These are phyloP conservation scores for Paramecium bursaria DNA, from an alignment of 73 alveolate genomes.

Conservation along the genomic window DNA sequence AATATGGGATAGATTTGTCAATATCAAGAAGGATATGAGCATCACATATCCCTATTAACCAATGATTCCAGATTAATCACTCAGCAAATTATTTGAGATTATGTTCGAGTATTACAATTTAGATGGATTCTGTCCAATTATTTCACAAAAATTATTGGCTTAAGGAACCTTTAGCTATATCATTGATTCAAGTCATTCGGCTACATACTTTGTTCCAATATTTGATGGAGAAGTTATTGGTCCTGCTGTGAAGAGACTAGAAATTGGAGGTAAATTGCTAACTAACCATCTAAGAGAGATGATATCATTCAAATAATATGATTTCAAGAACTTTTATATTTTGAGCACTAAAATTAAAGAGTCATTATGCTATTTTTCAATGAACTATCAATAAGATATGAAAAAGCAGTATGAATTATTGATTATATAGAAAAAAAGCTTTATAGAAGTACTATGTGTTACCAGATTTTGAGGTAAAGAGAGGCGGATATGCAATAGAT, in stretches of 20 bases:
- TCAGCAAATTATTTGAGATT: conserved; percentile 45
- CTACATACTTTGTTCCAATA: conserved; percentile 64
- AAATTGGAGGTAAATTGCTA: conserved; percentile 62
- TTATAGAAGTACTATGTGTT: conserved; percentile 45
- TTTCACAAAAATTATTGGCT: conserved; percentile 27
- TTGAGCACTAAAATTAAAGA: conserved; percentile 63
- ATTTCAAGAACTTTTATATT: conserved; percentile 43
- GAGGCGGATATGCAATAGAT: conserved; percentile 61
- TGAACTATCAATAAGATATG: conserved; percentile 59
- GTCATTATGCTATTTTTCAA: conserved; percentile 39
- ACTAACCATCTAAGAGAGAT: conserved; percentile 60
- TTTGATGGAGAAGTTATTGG: conserved; percentile 64
- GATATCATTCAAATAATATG: conserved; percentile 56
- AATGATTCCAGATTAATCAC: conserved; percentile 56
- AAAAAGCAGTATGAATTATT: conserved; percentile 36
- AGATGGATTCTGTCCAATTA: conserved; percentile 62
- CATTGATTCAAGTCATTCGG: conserved; percentile 63
- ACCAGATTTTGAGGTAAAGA: conserved; percentile 61
- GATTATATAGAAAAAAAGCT: conserved; percentile 21
- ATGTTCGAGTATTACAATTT: conserved; percentile 59
- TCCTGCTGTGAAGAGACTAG: conserved; percentile 56
- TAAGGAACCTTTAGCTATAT: conserved; percentile 33
- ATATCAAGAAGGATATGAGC: background rate
- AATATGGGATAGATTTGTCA: conserved; percentile 17
- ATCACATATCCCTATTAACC: conserved; percentile 59